Evolutionary conservation across 2,329 filamentous ascomycete genomes (phyloP).

Genomic region (Akanthomyces lecanii): DNA sequence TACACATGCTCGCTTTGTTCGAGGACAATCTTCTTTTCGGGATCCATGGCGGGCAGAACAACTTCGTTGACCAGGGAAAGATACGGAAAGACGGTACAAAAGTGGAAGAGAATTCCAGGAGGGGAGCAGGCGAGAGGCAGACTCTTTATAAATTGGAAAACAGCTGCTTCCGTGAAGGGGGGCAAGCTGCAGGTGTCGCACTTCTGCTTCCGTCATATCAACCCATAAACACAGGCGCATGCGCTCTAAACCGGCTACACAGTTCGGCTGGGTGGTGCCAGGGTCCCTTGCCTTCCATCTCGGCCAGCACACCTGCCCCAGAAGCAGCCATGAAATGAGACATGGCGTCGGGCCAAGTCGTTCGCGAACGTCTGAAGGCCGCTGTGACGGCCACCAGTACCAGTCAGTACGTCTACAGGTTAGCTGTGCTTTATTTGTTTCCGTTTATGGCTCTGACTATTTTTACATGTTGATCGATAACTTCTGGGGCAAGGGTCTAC

Average conservation of each 20-base stretch:
- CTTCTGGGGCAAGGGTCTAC: too few relatives aligned
- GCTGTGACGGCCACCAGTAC: not conserved
- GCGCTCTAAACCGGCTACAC: not conserved
- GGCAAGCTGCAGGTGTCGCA: not conserved
- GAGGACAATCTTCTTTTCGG: conserved; percentile 14
- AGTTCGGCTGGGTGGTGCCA: not conserved
- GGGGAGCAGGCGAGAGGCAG: not conserved
- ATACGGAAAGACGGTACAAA: not conserved
- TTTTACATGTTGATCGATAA: too few relatives aligned
- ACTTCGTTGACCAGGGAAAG: not conserved
- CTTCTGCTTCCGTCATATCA: not conserved
- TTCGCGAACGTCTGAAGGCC: not conserved
- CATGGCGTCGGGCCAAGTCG: conserved; percentile 6
- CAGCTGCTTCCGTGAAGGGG: not conserved
- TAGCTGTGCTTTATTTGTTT: too few relatives aligned
- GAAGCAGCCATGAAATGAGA: conserved; percentile 1
- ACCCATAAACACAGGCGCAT: not conserved
- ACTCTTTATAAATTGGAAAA: not conserved
- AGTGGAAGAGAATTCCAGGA: not conserved
- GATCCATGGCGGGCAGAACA: not conserved
- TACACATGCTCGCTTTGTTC: conserved; percentile 15
- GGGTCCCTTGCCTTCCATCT: conserved; percentile 9
- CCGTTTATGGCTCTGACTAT: not conserved
- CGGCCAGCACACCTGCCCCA: conserved; percentile 6
- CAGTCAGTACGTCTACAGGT: not conserved